These are phyloP conservation scores for Barnettozyma populi DNA, from an alignment of 805 yeast genomes.

Conservation along the genomic window DNA sequence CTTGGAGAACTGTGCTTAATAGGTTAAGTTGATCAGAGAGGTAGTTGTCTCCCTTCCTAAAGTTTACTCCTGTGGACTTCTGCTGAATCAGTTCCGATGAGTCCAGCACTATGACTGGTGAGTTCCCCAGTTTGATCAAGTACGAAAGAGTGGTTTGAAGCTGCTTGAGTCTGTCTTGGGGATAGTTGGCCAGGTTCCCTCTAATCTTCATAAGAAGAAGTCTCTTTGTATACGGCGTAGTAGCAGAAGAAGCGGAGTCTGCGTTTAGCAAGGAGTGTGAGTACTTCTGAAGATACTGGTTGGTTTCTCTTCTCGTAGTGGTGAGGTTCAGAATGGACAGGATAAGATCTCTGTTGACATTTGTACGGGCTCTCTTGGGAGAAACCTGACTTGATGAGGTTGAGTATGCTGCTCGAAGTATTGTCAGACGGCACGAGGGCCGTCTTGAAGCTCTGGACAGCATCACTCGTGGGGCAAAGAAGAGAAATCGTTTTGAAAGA, in stretches of 20 bases:
- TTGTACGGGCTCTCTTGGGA: constrained; percentile 14
- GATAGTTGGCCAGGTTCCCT: constrained; percentile 19
- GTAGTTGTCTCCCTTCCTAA: background rate
- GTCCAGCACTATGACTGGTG: constrained; percentile 20
- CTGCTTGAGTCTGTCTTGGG: constrained; percentile 10
- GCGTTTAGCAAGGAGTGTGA: constrained; percentile 28
- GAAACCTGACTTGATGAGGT: constrained; percentile 7
- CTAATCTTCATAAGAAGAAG: constrained; percentile 25
- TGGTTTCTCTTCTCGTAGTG: constrained; percentile 90
- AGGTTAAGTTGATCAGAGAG: constrained; percentile 1
- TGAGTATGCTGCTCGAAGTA: background rate
- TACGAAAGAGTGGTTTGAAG: constrained; percentile 20
- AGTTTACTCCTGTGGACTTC: background rate
- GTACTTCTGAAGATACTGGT: constrained; percentile 71
- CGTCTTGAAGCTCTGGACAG: constrained; percentile 5
- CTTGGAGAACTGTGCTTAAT: background rate
- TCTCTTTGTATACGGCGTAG: constrained; percentile 14
- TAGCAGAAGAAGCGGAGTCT: constrained; percentile 24
- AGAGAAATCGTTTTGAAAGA: too few relatives aligned
- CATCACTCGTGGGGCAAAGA: background rate
- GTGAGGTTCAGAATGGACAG: constrained; percentile 81
- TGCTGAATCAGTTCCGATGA: constrained; percentile 10
- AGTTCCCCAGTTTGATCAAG: constrained; percentile 19
- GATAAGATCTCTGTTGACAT: constrained; percentile 63
- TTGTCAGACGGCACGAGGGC: background rate